phyloP scores from a whole-genome alignment of 2,329 filamentous ascomycete genomes.

The Pseudogymnoascus sp. region DNA sequence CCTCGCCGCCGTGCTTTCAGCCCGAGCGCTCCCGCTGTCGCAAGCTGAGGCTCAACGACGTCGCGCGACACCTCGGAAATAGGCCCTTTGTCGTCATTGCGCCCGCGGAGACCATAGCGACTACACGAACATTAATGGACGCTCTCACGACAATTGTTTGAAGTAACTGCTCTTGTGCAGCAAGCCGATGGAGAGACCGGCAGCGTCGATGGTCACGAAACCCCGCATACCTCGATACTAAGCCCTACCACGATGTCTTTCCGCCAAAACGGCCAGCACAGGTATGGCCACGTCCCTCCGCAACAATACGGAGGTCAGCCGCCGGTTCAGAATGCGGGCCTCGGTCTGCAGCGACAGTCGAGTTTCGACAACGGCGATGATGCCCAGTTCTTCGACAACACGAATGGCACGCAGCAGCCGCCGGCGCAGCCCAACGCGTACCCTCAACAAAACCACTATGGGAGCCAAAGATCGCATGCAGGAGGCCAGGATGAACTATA shows the following conservation, averaged over 20 bases:
- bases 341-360: slow-evolving; percentile 42
- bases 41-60: slow-evolving; percentile 9
- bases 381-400: slow-evolving; percentile 40
- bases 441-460: slow-evolving; percentile 12
- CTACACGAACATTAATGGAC: not conserved
- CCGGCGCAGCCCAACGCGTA: slow-evolving; percentile 36
- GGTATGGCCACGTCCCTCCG: slow-evolving; percentile 58
- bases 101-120: not conserved
- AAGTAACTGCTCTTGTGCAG: slow-evolving; percentile 6
- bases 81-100: not conserved
- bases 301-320: slow-evolving; percentile 48
- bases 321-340: slow-evolving; percentile 32
- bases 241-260: slow-evolving; percentile 46
- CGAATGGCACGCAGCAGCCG: slow-evolving; percentile 31
- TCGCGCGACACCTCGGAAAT: not conserved
- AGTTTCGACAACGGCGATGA: slow-evolving; percentile 77
- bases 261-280: slow-evolving; percentile 48
- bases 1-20: not conserved
- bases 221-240: slow-evolving; percentile 8
- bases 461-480: not conserved
- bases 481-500: slow-evolving; percentile 11
- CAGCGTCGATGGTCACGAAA: slow-evolving; percentile 8
- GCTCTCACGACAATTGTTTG: not conserved
- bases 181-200: not conserved
- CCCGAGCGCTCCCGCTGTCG: slow-evolving; percentile 5